phyloP scores from a whole-genome alignment of 495 filamentous ascomycete species.

The Durotheca rogersii region DNA sequence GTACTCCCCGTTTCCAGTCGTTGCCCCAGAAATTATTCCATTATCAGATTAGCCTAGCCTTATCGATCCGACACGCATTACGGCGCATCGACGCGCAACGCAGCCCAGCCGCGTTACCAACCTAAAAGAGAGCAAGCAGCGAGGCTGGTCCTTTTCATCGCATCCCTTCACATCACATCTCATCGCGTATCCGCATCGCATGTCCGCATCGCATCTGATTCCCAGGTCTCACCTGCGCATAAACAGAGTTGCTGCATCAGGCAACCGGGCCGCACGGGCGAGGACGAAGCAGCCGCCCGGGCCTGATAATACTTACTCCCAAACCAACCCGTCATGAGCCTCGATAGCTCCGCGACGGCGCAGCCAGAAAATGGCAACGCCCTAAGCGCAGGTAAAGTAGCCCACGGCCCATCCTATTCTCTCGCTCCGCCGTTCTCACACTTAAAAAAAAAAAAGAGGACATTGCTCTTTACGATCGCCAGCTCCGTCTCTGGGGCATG shows the following conservation, averaged over 20 bases:
- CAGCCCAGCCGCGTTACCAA: not conserved
- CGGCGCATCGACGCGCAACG: no score
- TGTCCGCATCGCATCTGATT: no score
- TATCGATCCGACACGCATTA: not conserved
- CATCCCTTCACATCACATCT: not conserved
- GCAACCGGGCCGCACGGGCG: constrained; percentile 2
- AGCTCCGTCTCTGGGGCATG: constrained; percentile 98
- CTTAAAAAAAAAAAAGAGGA: constrained; percentile 64
- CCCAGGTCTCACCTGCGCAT: no score
- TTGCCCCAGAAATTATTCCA: constrained; percentile 4
- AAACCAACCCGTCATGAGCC: constrained; percentile 11
- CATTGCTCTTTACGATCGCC: constrained; percentile 95
- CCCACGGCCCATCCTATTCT: no score
- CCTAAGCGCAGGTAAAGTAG: constrained; percentile 19
- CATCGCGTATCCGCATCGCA: no score
- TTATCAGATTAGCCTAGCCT: no score
- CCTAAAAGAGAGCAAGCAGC: not conserved
- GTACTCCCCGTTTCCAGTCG: not conserved
- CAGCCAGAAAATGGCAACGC: constrained; percentile 21
- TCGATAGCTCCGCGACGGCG: not conserved
- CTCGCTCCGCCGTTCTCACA: not conserved
- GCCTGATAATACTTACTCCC: constrained; percentile 21
- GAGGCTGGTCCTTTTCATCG: not conserved
- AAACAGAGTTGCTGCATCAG: constrained; percentile 4
- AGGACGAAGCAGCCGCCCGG: constrained; percentile 6